Base-by-base conservation (phyloP, 1,284 basidiomycete genomes). In the Ustilago esculenta region DNA sequence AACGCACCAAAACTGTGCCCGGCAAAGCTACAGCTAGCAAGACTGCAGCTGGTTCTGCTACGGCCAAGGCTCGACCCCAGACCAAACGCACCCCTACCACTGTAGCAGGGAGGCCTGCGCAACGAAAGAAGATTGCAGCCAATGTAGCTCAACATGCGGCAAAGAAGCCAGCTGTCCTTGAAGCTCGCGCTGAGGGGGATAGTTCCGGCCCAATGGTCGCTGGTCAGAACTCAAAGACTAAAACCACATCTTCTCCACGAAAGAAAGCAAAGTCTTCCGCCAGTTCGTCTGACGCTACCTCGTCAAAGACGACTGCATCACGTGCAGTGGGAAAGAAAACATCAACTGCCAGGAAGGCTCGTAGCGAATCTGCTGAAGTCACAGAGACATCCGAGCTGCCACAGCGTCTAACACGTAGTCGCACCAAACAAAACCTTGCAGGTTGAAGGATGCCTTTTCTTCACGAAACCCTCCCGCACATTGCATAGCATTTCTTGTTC, bases 391-490 rank as follows among this genome's bases (percentile, higher is more conserved):
- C 49, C 10, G 54, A 53, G 40, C 54, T 54, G 4, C 46, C 50
- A 21, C 49, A 57, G 27, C 52, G 60, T 33, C 40, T 63, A 12
- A 69, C 59, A 9, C 52, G 66, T 11, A 69, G 60, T 35, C 58
- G 59, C 30, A 69, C 58, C 27, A 63, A 53, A 18, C 54, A 69
- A 30, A 55, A 69, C 12, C 46, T 68, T 11, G 44, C 37, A 18
- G 57, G 47, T 6, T 67, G 12, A 29, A n/a, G n/a, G 48, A 60
- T 15, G 18, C 6, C 20, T 3, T 14, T 23, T 10, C 17, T 29
- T 35, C n/a, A n/a, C n/a, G n/a, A n/a, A n/a, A n/a, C n/a, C n/a
- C n/a, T 4, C n/a, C 23, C 27, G 27, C 20, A 10, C 32, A 35
- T 25, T 11, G 17, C 36, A 35, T 18, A 36, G 42, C 41, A 41